These are phyloP conservation scores for Pseudotsuga menziesii DNA, from an alignment of 75 land plant species.

Conservation along the genomic window DNA sequence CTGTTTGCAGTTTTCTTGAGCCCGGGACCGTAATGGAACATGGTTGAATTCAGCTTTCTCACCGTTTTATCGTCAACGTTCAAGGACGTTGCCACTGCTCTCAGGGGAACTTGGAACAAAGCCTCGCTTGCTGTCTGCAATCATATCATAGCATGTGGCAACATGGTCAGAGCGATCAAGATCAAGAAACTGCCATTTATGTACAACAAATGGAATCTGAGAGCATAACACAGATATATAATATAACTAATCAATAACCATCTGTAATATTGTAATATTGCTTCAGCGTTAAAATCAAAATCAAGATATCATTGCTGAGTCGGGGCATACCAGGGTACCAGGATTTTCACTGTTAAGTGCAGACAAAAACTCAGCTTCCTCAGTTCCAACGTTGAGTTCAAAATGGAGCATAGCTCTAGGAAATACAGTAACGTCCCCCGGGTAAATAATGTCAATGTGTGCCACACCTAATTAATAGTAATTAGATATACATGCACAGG, in stretches of 20 bases:
- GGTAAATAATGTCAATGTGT: slow-evolving; percentile 13
- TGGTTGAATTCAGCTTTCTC: neutral
- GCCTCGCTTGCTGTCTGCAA: neutral
- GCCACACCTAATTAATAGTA: neutral
- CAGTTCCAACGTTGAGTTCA: slow-evolving; percentile 16
- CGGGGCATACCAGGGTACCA: slow-evolving; percentile 3
- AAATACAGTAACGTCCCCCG: slow-evolving; percentile 25
- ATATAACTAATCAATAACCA: neutral
- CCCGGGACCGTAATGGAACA: neutral
- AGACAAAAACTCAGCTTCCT: slow-evolving; percentile 13
- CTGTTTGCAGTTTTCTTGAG: neutral
- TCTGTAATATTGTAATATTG: neutral
- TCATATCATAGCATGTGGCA: neutral
- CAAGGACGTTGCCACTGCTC: neutral
- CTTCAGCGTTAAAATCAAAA: neutral
- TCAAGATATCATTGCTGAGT: neutral
- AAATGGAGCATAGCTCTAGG: slow-evolving; percentile 22
- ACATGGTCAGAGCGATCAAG: neutral
- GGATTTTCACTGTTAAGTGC: slow-evolving; percentile 22
- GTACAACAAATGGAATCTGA: no score
- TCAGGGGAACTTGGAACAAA: neutral
- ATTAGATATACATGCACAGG: neutral
- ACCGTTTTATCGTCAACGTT: neutral
- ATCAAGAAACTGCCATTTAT: no score
- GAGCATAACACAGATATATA: no score